These are phyloP conservation scores for Irpex lacteus DNA, from an alignment of 1,284 basidiomycete genomes.

Conservation along the genomic window DNA sequence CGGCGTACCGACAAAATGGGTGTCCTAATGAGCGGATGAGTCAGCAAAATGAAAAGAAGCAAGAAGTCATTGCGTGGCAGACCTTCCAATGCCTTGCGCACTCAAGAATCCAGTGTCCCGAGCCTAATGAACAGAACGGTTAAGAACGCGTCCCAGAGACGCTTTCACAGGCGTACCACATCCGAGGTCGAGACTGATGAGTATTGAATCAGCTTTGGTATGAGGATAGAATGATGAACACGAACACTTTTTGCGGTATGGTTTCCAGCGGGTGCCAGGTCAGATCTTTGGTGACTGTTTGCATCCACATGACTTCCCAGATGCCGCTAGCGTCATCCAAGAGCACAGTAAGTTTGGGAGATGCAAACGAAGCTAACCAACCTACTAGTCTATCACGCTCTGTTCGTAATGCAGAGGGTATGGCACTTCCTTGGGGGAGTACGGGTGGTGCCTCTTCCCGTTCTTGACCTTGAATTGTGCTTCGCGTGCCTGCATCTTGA, in stretches of 20 bases:
- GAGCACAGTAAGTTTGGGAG: neutral
- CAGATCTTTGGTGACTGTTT: constrained; percentile 46
- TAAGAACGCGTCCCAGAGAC: neutral
- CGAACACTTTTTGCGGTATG: constrained; percentile 60
- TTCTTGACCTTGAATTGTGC: constrained; percentile 53
- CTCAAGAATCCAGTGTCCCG: constrained; percentile 65
- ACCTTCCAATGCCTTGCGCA: constrained; percentile 63
- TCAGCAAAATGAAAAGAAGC: neutral
- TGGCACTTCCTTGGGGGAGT: constrained; percentile 47
- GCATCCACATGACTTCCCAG: constrained; percentile 60
- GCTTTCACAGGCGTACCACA: constrained; percentile 46
- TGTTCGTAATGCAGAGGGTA: constrained; percentile 65
- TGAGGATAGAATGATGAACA: constrained; percentile 17
- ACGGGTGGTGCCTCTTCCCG: constrained; percentile 56
- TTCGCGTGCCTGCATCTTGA: constrained; percentile 47
- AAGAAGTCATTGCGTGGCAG: constrained; percentile 20
- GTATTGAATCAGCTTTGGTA: constrained; percentile 13
- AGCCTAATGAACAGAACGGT: constrained; percentile 36
- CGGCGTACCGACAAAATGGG: constrained; percentile 56
- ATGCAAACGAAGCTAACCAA: constrained; percentile 11
- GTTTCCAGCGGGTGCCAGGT: constrained; percentile 61
- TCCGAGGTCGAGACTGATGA: constrained; percentile 57
- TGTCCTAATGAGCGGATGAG: constrained; percentile 35
- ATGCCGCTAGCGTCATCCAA: constrained; percentile 45
- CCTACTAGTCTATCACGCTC: constrained; percentile 62